These are phyloP conservation scores for Mortierella sp. DNA, from an alignment of 371 early-diverging fungal genomes.

Conservation along the genomic window DNA sequence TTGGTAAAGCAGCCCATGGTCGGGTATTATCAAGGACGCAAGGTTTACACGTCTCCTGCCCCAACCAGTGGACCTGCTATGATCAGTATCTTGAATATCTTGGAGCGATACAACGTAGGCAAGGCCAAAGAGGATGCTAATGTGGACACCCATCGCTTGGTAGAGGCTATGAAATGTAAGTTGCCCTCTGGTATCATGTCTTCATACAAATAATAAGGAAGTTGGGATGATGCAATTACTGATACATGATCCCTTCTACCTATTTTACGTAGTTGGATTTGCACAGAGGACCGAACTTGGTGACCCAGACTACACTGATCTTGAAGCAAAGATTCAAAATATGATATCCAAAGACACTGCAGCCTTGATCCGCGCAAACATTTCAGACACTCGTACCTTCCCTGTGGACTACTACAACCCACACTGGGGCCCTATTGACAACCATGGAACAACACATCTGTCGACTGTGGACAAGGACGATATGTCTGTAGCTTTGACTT, in stretches of 20 bases:
- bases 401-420: constrained; percentile 83
- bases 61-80: constrained; percentile 91
- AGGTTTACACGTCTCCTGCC: constrained; percentile 69
- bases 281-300: constrained; percentile 88
- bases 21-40: constrained; percentile 84
- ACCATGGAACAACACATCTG: constrained; percentile 98
- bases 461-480: constrained; percentile 91
- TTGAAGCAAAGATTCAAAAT: constrained; percentile 64
- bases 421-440: constrained; percentile 79
- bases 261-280: constrained; percentile 72
- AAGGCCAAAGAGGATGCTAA: constrained; percentile 62
- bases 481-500: constrained; percentile 91
- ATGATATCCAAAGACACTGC: constrained; percentile 82
- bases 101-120: constrained; percentile 85
- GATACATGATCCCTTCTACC: not conserved
- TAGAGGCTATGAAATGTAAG: constrained; percentile 92
- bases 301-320: constrained; percentile 81
- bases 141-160: constrained; percentile 80
- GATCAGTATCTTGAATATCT: constrained; percentile 87
- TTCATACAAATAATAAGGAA: not conserved
- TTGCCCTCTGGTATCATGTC: not conserved
- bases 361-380: constrained; percentile 71
- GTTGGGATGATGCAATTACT: not conserved
- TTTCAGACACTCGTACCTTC: constrained; percentile 70
- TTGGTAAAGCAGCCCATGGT: constrained; percentile 71